These are phyloP conservation scores for Plasmopara muralis DNA, from an alignment of 352 stramenopile genomes.

Conservation along the genomic window DNA sequence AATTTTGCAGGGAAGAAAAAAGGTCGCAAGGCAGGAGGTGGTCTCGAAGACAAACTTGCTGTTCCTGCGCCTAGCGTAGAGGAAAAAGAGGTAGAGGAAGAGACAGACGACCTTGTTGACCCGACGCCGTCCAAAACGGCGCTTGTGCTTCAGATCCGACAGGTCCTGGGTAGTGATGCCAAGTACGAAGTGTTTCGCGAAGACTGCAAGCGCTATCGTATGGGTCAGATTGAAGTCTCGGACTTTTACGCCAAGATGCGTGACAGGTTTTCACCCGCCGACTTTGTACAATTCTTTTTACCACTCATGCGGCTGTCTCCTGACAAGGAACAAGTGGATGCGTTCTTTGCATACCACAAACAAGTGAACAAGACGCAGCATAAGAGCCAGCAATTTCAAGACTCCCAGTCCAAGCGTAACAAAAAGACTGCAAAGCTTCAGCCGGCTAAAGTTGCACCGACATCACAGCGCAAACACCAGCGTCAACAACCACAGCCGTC, in stretches of 20 bases:
- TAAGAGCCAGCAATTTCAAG: constrained; percentile 36
- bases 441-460: constrained; percentile 11
- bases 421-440: constrained; percentile 29
- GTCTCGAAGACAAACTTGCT: constrained; percentile 49
- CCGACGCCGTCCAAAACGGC: constrained; percentile 57
- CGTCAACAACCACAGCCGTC: constrained; percentile 32
- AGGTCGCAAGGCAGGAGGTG: constrained; percentile 16
- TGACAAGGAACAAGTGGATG: constrained; percentile 53
- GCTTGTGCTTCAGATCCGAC: constrained; percentile 70
- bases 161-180: constrained; percentile 64
- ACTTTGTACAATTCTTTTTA: constrained; percentile 75
- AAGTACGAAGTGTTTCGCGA: constrained; percentile 83
- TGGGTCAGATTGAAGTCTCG: constrained; percentile 46
- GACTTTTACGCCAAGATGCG: constrained; percentile 72
- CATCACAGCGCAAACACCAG: constrained; percentile 11
- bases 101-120: constrained; percentile 26
- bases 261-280: constrained; percentile 43
- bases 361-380: constrained; percentile 35
- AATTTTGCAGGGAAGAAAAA: constrained; percentile 54
- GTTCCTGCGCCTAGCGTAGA: constrained; percentile 6
- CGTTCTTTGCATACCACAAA: constrained; percentile 59
- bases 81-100: constrained; percentile 34
- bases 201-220: constrained; percentile 63
- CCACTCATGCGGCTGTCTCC: constrained; percentile 70
- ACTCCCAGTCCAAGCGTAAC: constrained; percentile 37